Percentiles rank a stretch among this genome's conserved stretches.
phyloP scores from a whole-genome alignment of 306 rosid genomes.

The Trifolium pratense region DNA sequence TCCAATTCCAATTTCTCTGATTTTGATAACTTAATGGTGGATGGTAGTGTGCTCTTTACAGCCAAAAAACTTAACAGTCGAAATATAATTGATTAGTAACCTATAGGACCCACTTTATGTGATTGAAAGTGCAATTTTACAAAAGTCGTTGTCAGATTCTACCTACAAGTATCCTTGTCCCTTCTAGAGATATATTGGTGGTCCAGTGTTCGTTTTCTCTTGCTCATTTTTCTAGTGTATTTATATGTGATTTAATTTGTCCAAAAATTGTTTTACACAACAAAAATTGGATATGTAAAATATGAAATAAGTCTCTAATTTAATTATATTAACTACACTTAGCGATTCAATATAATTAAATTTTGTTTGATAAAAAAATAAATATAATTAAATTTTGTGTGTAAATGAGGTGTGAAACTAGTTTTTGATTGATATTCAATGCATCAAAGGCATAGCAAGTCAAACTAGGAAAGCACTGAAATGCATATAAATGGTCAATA shows the following conservation, averaged over 20 bases:
- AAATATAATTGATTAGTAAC: slow-evolving; percentile 37
- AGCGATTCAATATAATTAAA: too few species aligned
- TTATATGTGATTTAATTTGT: background rate
- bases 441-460: slow-evolving; percentile 31
- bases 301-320: too few species aligned
- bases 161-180: slow-evolving; percentile 42
- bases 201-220: slow-evolving; percentile 1
- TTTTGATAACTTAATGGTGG: slow-evolving; percentile 29
- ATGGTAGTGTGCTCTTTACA: background rate
- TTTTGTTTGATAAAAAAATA: too few species aligned
- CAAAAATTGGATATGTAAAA: background rate
- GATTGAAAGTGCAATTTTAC: slow-evolving; percentile 33
- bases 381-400: too few species aligned
- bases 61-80: slow-evolving; percentile 36
- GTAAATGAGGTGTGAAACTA: background rate
- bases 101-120: slow-evolving; percentile 38
- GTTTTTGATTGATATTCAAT: background rate
- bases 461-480: slow-evolving; percentile 30
- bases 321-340: too few species aligned
- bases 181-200: slow-evolving; percentile 45
- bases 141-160: slow-evolving; percentile 41
- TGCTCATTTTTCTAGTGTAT: background rate
- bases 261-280: background rate
- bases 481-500: slow-evolving; percentile 34
- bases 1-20: too few species aligned